Conservation (phyloP, 345 rosid genomes). For the Eucalyptus microcorys region DNA sequence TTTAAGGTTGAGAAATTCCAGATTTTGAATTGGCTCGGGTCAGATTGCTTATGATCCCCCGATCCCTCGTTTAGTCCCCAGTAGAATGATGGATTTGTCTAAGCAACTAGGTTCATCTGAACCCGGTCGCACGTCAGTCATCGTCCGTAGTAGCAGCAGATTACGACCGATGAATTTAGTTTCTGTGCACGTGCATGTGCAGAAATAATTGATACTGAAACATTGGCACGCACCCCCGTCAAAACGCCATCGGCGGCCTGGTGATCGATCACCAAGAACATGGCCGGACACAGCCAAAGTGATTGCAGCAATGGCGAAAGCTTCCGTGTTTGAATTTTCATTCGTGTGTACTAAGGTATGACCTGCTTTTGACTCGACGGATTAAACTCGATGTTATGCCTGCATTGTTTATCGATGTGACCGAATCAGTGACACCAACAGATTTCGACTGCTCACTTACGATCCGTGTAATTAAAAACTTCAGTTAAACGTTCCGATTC, state of each 20-base stretch:
- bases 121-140: neutral
- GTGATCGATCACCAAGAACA: neutral
- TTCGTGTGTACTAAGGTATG: neutral
- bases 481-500: neutral
- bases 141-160: neutral
- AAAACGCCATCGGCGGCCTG: neutral
- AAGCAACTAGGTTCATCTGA: neutral
- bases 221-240: neutral
- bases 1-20: neutral
- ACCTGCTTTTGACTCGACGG: neutral
- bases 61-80: neutral
- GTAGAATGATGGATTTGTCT: neutral
- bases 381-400: neutral
- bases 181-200: neutral
- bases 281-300: neutral
- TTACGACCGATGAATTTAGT: too few species aligned
- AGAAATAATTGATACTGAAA: neutral
- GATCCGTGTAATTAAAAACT: neutral
- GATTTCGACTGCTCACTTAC: neutral
- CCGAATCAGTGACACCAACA: neutral
- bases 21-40: neutral
- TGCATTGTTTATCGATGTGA: neutral
- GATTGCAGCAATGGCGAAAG: neutral
- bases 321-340: neutral
- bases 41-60: neutral